These are phyloP conservation scores for Gigaspora rosea DNA, from an alignment of 192 early-diverging fungal genomes.

Conservation along the genomic window DNA sequence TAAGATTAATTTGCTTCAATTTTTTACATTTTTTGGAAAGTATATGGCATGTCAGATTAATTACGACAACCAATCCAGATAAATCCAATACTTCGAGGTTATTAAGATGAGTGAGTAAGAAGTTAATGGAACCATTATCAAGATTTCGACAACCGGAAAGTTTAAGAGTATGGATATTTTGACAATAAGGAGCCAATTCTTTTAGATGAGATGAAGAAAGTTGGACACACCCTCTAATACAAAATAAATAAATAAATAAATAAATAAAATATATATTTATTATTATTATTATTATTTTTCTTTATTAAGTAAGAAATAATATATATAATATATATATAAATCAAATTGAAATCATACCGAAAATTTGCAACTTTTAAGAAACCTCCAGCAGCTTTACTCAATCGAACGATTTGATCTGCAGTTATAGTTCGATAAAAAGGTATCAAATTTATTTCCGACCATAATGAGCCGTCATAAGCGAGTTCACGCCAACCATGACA, in stretches of 20 bases:
- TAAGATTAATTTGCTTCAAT: slow-evolving; percentile 12
- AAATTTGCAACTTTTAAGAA: slow-evolving; percentile 45
- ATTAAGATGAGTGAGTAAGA: neutral
- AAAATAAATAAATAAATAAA: slow-evolving; percentile 1
- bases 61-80: neutral
- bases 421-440: slow-evolving; percentile 45
- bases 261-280: neutral
- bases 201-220: slow-evolving; percentile 36
- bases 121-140: neutral
- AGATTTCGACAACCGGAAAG: slow-evolving; percentile 36
- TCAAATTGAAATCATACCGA: slow-evolving; percentile 37
- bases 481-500: slow-evolving; percentile 39
- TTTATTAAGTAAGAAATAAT: too few species aligned
- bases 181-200: slow-evolving; percentile 39
- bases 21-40: slow-evolving; percentile 4
- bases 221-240: slow-evolving; percentile 45
- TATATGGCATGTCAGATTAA: neutral
- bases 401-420: slow-evolving; percentile 35
- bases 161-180: slow-evolving; percentile 40
- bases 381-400: slow-evolving; percentile 36
- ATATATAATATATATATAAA: neutral
- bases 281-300: slow-evolving; percentile 12
- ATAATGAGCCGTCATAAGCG: slow-evolving; percentile 42
- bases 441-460: slow-evolving; percentile 38
- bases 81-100: slow-evolving; percentile 9